Base-by-base conservation (phyloP, 148 eudicot species). In the Silene conica region DNA sequence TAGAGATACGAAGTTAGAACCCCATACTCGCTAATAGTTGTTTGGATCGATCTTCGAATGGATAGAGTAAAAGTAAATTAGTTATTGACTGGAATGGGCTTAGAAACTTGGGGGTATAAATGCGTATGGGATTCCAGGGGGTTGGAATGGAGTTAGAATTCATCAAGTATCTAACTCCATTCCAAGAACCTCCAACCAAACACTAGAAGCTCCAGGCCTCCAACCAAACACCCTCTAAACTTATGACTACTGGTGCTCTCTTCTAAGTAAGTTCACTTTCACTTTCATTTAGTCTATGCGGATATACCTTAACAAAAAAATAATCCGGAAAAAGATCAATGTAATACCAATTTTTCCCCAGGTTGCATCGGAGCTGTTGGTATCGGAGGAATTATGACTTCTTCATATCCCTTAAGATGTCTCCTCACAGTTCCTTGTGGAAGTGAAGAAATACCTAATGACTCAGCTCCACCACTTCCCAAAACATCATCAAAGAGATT, bases 351-450 rank as follows among this genome's bases (percentile, higher is more conserved):
- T 78, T 80, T 92, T 83, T 95, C 98, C 74, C 96, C 98, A 54
- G 90, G 98, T 73, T 81, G 87, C 96, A 95, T 83, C 38, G 97
- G 89, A 75, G 98, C 96, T 70, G 98, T 95, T 54, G 88, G 89
- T 38, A 83, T 90, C 38, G 97, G 87, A 57, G 98, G 98, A 77
- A 95, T 87, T 56, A 79, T 86, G 66, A 95, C 98, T 92, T 95
- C 98, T 83, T 95, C 98, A 82, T 95, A 95, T 76, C 97, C 97
- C 80, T 95, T 92, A 67, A 86, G 74, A 83, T 95, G 96, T 79
- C 89, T 95, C 83, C 93, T 85, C 67, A 87, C 84, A 73, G 98
- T 95, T 76, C 98, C 98, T 84, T 90, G 90, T 61, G 98, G 98
- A 79, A 95, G 98, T 72, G 97, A 89, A 55, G 97, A 82, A 59